These are phyloP conservation scores for Macaranga tanarius DNA, from an alignment of 441 rosid species.

Conservation along the genomic window DNA sequence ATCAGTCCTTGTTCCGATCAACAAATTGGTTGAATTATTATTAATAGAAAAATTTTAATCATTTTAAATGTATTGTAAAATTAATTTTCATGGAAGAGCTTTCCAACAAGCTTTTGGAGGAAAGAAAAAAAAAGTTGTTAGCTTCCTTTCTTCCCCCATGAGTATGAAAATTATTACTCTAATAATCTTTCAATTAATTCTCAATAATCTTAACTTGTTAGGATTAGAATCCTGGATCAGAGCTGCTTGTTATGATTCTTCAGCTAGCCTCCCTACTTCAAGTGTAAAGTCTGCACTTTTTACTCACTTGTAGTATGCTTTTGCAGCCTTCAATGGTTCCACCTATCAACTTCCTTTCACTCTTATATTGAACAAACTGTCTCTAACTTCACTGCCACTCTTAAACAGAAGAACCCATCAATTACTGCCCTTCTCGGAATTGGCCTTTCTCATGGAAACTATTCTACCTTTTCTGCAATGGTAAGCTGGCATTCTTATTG, in stretches of 20 bases:
- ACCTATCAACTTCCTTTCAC: slow-evolving; percentile 23
- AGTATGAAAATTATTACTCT: too few relatives aligned
- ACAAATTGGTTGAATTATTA: too few relatives aligned
- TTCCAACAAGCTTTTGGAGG: too few relatives aligned
- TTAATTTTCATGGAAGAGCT: too few relatives aligned
- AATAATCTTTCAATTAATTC: background rate
- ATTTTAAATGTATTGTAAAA: too few relatives aligned
- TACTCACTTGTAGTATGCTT: slow-evolving; percentile 42
- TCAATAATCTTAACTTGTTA: background rate
- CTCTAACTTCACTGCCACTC: slow-evolving; percentile 26
- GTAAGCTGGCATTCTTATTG: slow-evolving; percentile 23
- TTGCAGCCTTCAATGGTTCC: slow-evolving; percentile 31
- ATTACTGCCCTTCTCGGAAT: slow-evolving; percentile 35
- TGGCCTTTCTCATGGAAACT: slow-evolving; percentile 21
- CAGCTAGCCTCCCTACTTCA: slow-evolving; percentile 16
- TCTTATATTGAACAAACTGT: slow-evolving; percentile 19
- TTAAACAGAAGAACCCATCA: slow-evolving; percentile 38
- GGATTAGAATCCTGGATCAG: slow-evolving; percentile 30
- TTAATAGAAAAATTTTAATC: too few relatives aligned
- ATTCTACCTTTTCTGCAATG: slow-evolving; percentile 29
- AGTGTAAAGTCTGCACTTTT: slow-evolving; percentile 36
- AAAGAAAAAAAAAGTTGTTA: too few relatives aligned
- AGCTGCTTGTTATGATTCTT: slow-evolving; percentile 39
- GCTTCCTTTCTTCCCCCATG: too few relatives aligned
- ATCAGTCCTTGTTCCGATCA: too few relatives aligned